Evolutionary conservation across 139 green algal species (phyloP).

Genomic region (Chlamydomonas applanata): DNA sequence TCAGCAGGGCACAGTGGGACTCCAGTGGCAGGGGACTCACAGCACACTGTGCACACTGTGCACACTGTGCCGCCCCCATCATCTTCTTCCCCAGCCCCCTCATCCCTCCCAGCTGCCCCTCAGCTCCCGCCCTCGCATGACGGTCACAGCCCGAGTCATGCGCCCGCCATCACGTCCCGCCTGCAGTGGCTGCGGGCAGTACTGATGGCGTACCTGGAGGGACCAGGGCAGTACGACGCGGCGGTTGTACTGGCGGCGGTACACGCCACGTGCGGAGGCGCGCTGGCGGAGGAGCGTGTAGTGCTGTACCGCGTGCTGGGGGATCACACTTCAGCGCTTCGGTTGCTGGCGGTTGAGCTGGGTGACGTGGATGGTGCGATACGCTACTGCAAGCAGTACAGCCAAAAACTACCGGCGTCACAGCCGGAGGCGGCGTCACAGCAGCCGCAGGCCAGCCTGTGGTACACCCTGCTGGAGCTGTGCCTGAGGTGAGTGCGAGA

Average conservation of each 20-base stretch:
- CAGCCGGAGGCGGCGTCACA: not conserved
- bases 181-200: constrained; percentile 33
- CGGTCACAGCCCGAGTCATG: no score
- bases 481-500: not conserved
- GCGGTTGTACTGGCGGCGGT: constrained; percentile 24
- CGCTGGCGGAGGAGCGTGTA: constrained; percentile 22
- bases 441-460: not conserved
- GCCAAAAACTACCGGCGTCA: not conserved
- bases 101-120: not conserved
- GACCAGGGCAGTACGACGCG: constrained; percentile 48
- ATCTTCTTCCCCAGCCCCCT: not conserved
- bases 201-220: constrained; percentile 56
- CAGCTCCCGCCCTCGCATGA: not conserved
- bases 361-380: constrained; percentile 42
- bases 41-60: not conserved
- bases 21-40: constrained; percentile 15
- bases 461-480: not conserved
- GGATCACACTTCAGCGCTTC: constrained; percentile 62
- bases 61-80: not conserved
- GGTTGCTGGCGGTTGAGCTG: constrained; percentile 61
- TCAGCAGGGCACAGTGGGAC: not conserved
- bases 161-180: no score
- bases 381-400: constrained; percentile 3
- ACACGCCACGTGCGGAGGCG: not conserved
- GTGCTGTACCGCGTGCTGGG: constrained; percentile 51